phyloP scores from a whole-genome alignment of 257 asterid species.

The Solanum sitiens region DNA sequence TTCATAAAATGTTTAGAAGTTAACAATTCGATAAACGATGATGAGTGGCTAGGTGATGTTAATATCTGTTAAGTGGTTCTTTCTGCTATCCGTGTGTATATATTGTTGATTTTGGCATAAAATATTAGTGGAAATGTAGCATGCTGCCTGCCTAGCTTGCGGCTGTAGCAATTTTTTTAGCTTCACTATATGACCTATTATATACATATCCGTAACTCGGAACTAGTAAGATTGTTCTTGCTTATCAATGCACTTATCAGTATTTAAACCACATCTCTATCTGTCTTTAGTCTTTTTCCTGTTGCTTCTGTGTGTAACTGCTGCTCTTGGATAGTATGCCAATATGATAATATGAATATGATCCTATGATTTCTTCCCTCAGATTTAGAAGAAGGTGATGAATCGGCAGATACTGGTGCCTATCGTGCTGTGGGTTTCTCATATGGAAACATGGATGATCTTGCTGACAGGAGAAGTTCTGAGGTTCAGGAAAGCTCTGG shows the following conservation, averaged over 20 bases:
- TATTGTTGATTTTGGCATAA: neutral
- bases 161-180: constrained; percentile 26
- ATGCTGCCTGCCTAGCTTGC: constrained; percentile 27
- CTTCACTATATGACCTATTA: constrained; percentile 45
- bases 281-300: neutral
- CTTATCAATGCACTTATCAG: neutral
- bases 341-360: neutral
- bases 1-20: neutral
- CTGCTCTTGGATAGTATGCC: neutral
- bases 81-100: neutral
- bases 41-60: neutral
- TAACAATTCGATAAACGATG: neutral
- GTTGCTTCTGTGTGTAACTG: neutral
- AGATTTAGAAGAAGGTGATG: constrained; percentile 50
- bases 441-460: constrained; percentile 40
- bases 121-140: constrained; percentile 9
- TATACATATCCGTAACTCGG: constrained; percentile 26
- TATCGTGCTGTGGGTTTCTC: constrained; percentile 59
- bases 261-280: constrained; percentile 5
- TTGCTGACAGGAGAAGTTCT: constrained; percentile 30
- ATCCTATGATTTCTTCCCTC: constrained; percentile 5
- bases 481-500: constrained; percentile 40
- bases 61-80: neutral
- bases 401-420: constrained; percentile 17
- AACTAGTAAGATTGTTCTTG: constrained; percentile 30